These are phyloP conservation scores for Pythium vanterpoolii DNA, from an alignment of 352 stramenopile species.

Conservation along the genomic window DNA sequence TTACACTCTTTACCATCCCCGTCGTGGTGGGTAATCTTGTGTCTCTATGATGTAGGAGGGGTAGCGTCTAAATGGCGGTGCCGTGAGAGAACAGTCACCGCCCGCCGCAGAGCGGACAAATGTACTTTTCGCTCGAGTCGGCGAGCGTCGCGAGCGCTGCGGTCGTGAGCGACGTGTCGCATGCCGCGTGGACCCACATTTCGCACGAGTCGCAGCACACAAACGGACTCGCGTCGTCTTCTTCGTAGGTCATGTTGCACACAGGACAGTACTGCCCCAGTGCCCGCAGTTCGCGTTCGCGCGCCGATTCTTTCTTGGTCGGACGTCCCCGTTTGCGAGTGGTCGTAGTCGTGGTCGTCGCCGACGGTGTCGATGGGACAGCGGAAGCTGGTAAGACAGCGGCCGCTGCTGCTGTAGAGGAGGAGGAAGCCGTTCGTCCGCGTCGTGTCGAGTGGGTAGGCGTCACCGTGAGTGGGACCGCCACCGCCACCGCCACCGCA, in stretches of 20 bases:
- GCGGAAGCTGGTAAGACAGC: conserved; percentile 17
- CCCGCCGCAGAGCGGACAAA: conserved; percentile 72
- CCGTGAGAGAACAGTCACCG: conserved; percentile 27
- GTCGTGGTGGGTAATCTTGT: background rate
- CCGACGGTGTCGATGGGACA: conserved; percentile 2
- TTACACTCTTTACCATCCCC: too few species aligned
- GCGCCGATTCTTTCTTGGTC: conserved; percentile 63
- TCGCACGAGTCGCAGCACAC: conserved; percentile 88
- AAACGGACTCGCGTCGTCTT: conserved; percentile 82
- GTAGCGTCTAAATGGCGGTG: background rate
- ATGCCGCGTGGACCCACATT: conserved; percentile 82
- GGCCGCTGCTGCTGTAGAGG: conserved; percentile 3
- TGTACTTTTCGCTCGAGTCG: conserved; percentile 82
- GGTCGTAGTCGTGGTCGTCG: conserved; percentile 1
- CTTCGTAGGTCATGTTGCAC: conserved; percentile 83
- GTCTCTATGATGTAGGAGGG: conserved; percentile 3
- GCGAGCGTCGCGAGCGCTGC: conserved; percentile 62
- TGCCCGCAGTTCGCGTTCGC: conserved; percentile 72
- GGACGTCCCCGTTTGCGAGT: conserved; percentile 45
- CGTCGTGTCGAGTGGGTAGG: background rate
- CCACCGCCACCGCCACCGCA: background rate
- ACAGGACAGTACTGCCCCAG: conserved; percentile 85
- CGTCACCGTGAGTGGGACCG: conserved; percentile 3
- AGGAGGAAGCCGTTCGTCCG: background rate
- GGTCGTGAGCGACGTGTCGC: conserved; percentile 63